phyloP scores from a whole-genome alignment of 2,329 filamentous ascomycete genomes.

The Hypoxylon sp. region DNA sequence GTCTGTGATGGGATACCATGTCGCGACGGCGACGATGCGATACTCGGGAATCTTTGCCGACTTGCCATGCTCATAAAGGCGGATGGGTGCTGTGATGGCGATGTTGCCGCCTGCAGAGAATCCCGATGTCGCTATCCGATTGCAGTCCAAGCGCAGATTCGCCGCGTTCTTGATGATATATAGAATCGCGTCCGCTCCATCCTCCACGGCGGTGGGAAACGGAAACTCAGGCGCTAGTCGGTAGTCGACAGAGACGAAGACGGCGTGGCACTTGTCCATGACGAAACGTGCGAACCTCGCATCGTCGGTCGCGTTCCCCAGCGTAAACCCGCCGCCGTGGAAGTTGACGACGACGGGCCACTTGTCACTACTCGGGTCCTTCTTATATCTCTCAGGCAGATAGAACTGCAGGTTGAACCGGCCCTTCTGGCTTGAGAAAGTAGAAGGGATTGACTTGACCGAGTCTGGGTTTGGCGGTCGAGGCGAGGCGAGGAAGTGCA shows the following conservation, averaged over 20 bases:
- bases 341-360: slow-evolving; percentile 69
- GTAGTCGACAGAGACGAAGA: slow-evolving; percentile 72
- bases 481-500: slow-evolving; percentile 69
- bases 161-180: slow-evolving; percentile 64
- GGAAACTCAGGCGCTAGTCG: slow-evolving; percentile 71
- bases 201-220: slow-evolving; percentile 71
- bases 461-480: slow-evolving; percentile 68
- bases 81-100: slow-evolving; percentile 55
- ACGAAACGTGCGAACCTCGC: slow-evolving; percentile 66
- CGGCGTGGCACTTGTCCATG: slow-evolving; percentile 59
- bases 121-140: slow-evolving; percentile 65
- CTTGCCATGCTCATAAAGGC: slow-evolving; percentile 43
- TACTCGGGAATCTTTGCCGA: slow-evolving; percentile 49
- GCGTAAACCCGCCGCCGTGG: slow-evolving; percentile 72
- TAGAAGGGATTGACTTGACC: slow-evolving; percentile 60
- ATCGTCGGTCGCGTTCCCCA: slow-evolving; percentile 70
- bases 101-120: slow-evolving; percentile 70
- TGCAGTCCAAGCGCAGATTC: slow-evolving; percentile 64
- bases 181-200: slow-evolving; percentile 69
- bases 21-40: slow-evolving; percentile 59
- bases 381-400: slow-evolving; percentile 49
- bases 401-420: slow-evolving; percentile 54
- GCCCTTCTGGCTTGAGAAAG: slow-evolving; percentile 45
- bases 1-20: slow-evolving; percentile 70
- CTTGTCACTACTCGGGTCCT: slow-evolving; percentile 36